These are phyloP conservation scores for Auricularia sp. DNA, from an alignment of 768 basidiomycete genomes.

Conservation along the genomic window DNA sequence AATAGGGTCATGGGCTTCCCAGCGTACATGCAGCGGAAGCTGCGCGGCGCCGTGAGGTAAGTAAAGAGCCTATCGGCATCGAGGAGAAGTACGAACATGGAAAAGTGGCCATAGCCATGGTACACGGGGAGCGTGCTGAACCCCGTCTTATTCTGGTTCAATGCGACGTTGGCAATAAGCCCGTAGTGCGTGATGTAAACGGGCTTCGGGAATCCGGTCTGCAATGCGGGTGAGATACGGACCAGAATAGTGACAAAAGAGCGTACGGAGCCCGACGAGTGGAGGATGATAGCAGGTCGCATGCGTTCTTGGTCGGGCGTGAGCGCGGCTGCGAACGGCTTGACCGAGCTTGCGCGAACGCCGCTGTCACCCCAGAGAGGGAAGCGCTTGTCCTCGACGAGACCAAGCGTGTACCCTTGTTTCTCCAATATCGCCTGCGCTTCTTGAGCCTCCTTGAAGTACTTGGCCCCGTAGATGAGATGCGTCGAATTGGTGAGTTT, in stretches of 20 bases:
- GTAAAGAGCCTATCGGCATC: not conserved
- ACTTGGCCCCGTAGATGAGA: slow-evolving; percentile 32
- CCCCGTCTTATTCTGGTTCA: slow-evolving; percentile 24
- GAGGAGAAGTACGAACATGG: slow-evolving; percentile 15
- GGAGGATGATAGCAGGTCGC: slow-evolving; percentile 29
- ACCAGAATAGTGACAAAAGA: not conserved
- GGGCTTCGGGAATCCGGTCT: slow-evolving; percentile 41
- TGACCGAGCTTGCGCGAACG: slow-evolving; percentile 19
- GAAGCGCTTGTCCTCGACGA: slow-evolving; percentile 26
- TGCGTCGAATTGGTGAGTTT: slow-evolving; percentile 26
- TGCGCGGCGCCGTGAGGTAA: slow-evolving; percentile 14
- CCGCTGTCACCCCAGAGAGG: slow-evolving; percentile 32
- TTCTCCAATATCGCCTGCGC: slow-evolving; percentile 19
- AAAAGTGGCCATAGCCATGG: slow-evolving; percentile 30
- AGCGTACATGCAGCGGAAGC: slow-evolving; percentile 36
- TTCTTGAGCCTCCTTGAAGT: slow-evolving; percentile 23
- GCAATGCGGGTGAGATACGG: not conserved
- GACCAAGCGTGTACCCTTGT: slow-evolving; percentile 14
- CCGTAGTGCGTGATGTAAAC: slow-evolving; percentile 28
- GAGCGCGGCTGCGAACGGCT: slow-evolving; percentile 18
- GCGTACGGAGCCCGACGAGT: slow-evolving; percentile 32
- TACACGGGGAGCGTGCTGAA: slow-evolving; percentile 39
- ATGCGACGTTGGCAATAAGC: slow-evolving; percentile 24
- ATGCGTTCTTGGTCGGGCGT: slow-evolving; percentile 24
- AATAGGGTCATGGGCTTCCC: slow-evolving; percentile 34